Percentiles rank a stretch among this genome's conserved stretches.
phyloP scores from a whole-genome alignment of 768 basidiomycete genomes.

The Phylloporus sp. region DNA sequence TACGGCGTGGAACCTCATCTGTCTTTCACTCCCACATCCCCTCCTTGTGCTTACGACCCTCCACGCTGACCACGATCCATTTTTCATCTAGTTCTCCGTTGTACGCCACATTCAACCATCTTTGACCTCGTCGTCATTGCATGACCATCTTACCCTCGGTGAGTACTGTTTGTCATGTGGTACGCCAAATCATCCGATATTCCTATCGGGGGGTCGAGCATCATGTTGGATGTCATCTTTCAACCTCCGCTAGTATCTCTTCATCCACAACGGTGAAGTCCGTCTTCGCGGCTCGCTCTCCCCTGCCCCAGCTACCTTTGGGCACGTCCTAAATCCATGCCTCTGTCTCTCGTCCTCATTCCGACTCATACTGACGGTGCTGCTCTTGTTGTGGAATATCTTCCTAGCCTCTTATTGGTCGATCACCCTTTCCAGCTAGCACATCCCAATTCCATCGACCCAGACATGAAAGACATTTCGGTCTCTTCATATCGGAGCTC shows the following conservation, averaged over 20 bases:
- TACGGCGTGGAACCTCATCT: conserved; percentile 16
- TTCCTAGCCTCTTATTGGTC: conserved; percentile 42
- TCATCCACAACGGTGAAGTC: conserved; percentile 2
- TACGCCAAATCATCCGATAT: conserved; percentile 2
- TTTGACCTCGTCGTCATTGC: conserved; percentile 33
- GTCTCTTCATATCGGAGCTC: conserved; percentile 54
- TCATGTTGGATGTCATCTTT: conserved; percentile 12
- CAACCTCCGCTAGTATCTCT: conserved; percentile 7
- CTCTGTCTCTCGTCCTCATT: conserved; percentile 1
- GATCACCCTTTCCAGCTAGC: conserved; percentile 40
- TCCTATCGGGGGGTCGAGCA: neutral
- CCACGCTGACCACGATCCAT: conserved; percentile 40
- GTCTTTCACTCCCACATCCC: conserved; percentile 21
- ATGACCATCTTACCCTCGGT: conserved; percentile 39
- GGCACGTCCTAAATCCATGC: conserved; percentile 5
- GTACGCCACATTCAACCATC: conserved; percentile 31
- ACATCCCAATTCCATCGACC: conserved; percentile 19
- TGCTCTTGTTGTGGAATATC: conserved; percentile 19
- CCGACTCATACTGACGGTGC: conserved; percentile 19
- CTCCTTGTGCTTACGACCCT: conserved; percentile 30
- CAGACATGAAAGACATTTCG: conserved; percentile 78
- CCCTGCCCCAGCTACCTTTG: neutral
- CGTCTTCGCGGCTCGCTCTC: neutral
- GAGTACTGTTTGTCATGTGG: conserved; percentile 25
- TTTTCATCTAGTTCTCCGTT: conserved; percentile 25